A percentile compares a stretch with the other conserved stretches of the same genome.
These are phyloP conservation scores for Zarea fungicola DNA, from an alignment of 2,329 filamentous ascomycete genomes.

Conservation along the genomic window DNA sequence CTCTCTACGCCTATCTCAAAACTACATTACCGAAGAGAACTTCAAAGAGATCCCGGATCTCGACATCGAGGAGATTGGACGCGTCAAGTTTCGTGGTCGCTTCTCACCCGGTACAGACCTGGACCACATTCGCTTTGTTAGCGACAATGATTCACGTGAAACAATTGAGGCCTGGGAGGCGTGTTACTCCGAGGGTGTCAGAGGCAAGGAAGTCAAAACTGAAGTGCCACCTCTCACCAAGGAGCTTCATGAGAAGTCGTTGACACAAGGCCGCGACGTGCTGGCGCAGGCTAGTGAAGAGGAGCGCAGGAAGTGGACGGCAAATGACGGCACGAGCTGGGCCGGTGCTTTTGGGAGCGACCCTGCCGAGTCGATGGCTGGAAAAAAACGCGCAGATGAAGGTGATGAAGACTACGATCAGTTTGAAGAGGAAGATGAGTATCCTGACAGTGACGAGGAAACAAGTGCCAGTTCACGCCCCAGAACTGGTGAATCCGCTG, in stretches of 20 bases:
- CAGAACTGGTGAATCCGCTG: constrained; percentile 43
- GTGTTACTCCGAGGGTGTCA: constrained; percentile 81
- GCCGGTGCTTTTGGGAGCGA: constrained; percentile 79
- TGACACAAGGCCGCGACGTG: constrained; percentile 75
- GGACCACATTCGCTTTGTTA: constrained; percentile 76
- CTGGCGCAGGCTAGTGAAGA: constrained; percentile 66
- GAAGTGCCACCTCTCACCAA: constrained; percentile 70
- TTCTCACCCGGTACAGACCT: constrained; percentile 91
- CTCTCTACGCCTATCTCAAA: constrained; percentile 73
- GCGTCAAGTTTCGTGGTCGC: constrained; percentile 70
- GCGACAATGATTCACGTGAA: constrained; percentile 83
- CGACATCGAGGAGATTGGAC: constrained; percentile 72
- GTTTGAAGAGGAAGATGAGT: constrained; percentile 31
- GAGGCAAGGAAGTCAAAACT: constrained; percentile 61
- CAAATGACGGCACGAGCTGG: constrained; percentile 80
- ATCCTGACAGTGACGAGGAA: constrained; percentile 26
- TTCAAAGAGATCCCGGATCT: constrained; percentile 65
- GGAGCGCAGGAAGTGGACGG: constrained; percentile 72
- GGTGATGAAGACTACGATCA: constrained; percentile 37
- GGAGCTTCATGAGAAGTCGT: constrained; percentile 73
- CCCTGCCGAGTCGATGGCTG: constrained; percentile 47
- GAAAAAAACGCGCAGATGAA: constrained; percentile 20
- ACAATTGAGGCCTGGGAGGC: constrained; percentile 95
- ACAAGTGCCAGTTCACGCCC: constrained; percentile 53
- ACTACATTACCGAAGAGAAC: constrained; percentile 83